phyloP scores from a whole-genome alignment of 2,329 filamentous ascomycete species.

The Diplodia intermedia region DNA sequence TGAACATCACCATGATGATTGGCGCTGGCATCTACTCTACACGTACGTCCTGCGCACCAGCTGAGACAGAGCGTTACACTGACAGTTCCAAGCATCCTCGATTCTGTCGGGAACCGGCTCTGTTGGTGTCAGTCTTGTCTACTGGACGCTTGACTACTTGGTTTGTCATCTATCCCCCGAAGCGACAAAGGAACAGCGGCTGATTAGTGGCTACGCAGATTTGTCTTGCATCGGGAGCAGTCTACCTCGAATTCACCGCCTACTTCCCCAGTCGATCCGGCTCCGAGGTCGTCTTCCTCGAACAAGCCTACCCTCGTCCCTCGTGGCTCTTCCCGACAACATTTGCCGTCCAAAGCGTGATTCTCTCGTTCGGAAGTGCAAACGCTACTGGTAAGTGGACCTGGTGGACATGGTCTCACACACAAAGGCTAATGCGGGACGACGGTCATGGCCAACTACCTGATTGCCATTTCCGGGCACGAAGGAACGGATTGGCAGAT shows the following conservation, averaged over 20 bases:
- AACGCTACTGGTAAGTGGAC: conserved; percentile 62
- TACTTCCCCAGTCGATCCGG: conserved; percentile 73
- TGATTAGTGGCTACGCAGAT: conserved; percentile 2
- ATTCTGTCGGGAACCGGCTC: conserved; percentile 67
- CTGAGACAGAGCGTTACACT: background rate
- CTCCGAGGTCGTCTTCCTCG: conserved; percentile 71
- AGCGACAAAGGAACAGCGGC: background rate
- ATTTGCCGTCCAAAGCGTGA: conserved; percentile 66
- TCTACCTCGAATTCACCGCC: conserved; percentile 69
- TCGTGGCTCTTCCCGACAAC: conserved; percentile 65
- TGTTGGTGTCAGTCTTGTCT: conserved; percentile 67
- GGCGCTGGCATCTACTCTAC: conserved; percentile 70
- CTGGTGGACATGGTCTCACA: too few relatives aligned
- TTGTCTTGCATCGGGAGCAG: conserved; percentile 56
- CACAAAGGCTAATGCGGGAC: background rate
- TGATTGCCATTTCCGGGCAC: conserved; percentile 63
- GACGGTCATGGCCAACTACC: conserved; percentile 66
- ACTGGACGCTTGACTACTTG: conserved; percentile 69
- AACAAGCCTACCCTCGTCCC: conserved; percentile 70
- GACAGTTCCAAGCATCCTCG: conserved; percentile 55
- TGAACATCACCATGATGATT: conserved; percentile 69
- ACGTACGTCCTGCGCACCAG: conserved; percentile 55
- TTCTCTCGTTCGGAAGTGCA: conserved; percentile 70
- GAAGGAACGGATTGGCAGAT: conserved; percentile 66
- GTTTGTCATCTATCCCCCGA: conserved; percentile 43